Base-by-base conservation (phyloP, 352 stramenopile genomes). In the Globisporangium spinosum region DNA sequence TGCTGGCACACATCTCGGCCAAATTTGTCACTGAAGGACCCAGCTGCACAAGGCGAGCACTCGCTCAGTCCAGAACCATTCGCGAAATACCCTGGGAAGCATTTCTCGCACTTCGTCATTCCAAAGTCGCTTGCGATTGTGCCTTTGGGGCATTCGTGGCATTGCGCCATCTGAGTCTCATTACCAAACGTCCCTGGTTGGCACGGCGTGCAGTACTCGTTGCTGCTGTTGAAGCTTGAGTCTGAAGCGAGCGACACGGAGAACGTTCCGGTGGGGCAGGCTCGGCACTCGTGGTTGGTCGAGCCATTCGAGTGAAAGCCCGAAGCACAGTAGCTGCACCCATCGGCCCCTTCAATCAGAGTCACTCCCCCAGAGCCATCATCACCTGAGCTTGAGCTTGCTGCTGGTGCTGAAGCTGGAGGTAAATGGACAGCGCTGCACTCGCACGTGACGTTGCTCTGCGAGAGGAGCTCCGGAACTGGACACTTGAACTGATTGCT, bases 301-400 rank as follows among this genome's bases (percentile, higher is more conserved):
- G 75, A 80, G 6, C 72, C 57, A 29, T 89, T 89, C 0, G 81
- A 83, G 65, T 79, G 86, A 20, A 60, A 77, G 10, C 77, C 80
- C 23, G 65, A 55, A 0, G 68, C 62, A 49, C 85, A 91, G 53
- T 65, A 72, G 12, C 34, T 15, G 62, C 82, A 90, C 8, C 70
- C 43, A 0, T 74, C 43, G 0, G 59, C 22, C 43, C 58, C 68
- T 56, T 71, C 38, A 13, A 68, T 71, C 45, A 56, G 47, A 10
- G 77, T 47, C 1, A 49, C 40, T 22, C 40, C n/a, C 15, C 40
- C 40, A 49, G 40, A 20, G 13, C 23, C 9, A 25, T 62, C 17
- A 12, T 5, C 2, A 45, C 25, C 23, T 38, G 53, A 58, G 53
- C 34, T 32, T 38, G 53, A 58, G 53, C 5, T 35, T 35, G 12